Evolutionary conservation across 192 early-diverging fungal genomes (phyloP), one percentile per base, ranked within the genome.

Genomic region (Gryganskiella cystojenkinii): DNA sequence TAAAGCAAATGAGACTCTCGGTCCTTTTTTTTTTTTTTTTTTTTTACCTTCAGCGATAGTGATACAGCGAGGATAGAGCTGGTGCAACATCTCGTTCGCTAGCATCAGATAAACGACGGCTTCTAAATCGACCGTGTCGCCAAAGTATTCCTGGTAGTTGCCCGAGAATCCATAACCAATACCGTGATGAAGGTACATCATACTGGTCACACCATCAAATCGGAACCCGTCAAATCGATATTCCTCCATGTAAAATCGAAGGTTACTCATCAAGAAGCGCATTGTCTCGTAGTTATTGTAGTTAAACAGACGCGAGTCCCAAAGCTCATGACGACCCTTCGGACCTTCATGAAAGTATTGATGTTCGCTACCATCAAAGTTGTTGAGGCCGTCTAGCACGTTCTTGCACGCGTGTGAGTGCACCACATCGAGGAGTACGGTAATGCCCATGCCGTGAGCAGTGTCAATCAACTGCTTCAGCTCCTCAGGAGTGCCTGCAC

Each of bases 401-500:
- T 99, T 99, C 70, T 98, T 97, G 76, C 91, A 95, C 10, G 95
- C 91, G 72, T 99, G 97, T 42, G 96, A 98, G 83, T 99, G 97
- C 14, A 99, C 97, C 2, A 99, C 89, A 70, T 99, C 97, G 62
- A 99, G 65, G 14, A 98, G 85, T 20, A 99, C 95, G 0, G 84
- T 88, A 54, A 99, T 86, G 3, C 97, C 97, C 69, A 95, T 53
- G 11, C 91, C 88, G 61, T 99, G 97, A 5, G 97, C 96, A 34
- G 92, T 92, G 67, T 96, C 97, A 19, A 99, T 91, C 46, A 99
- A 79, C 74, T 92, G 90, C 85, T 89, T 97, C 46, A 99, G 85
- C 28, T 96, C 94, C 75, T 99, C 97, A 13, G 97, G 97, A 31
- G 93, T 92, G 3, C 82, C 82, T 83, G 40, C 15, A 33, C 24